Conservation (phyloP, 805 yeast genomes). For the Dipodascus albidus region DNA sequence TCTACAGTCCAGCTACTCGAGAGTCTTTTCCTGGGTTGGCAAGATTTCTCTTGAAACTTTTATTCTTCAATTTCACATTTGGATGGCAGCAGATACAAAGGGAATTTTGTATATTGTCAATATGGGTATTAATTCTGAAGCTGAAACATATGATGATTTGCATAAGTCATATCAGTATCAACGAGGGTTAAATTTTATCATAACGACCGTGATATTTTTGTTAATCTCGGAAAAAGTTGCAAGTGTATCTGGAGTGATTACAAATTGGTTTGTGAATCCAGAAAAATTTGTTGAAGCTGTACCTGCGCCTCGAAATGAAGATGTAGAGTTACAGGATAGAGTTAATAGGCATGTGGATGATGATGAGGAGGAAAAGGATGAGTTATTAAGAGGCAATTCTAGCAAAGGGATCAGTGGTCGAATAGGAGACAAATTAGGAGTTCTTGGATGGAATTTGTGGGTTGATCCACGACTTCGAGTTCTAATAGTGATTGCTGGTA, state of each 20-base stretch:
- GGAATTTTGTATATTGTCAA: conserved; percentile 9
- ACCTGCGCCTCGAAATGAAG: background rate
- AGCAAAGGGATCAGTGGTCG: background rate
- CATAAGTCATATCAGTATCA: background rate
- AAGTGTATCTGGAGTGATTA: background rate
- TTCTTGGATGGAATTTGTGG: background rate
- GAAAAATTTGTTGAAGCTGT: conserved; percentile 1
- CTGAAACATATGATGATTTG: background rate
- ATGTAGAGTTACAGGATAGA: background rate
- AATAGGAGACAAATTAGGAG: background rate
- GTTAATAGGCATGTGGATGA: background rate
- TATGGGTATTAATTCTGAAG: conserved; percentile 1
- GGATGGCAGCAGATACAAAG: conserved; percentile 19
- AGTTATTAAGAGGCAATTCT: background rate
- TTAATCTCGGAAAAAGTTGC: background rate
- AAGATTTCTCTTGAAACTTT: conserved; percentile 18
- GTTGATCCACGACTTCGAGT: background rate
- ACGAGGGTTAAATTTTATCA: background rate
- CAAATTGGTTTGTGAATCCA: background rate
- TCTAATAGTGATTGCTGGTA: background rate
- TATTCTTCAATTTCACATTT: conserved; percentile 18
- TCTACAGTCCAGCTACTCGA: conserved; percentile 13
- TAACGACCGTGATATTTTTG: background rate
- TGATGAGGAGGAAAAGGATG: background rate
- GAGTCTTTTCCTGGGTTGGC: conserved; percentile 16